Evolutionary conservation across 164 flowering plant genomes (phyloP).

Genomic region (Sedum album): DNA sequence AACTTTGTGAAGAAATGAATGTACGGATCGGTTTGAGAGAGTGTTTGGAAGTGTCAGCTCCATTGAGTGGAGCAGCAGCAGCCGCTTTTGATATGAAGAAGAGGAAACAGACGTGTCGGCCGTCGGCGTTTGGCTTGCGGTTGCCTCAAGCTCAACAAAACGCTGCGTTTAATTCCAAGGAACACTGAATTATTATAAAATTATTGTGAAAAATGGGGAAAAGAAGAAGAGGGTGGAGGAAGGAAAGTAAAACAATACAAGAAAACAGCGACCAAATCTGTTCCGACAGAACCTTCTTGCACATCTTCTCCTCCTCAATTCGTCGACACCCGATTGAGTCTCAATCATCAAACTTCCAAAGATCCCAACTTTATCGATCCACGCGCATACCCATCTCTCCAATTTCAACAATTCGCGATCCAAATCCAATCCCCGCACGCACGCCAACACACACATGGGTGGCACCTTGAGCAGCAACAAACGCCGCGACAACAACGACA

Average conservation of each 20-base stretch:
- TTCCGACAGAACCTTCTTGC: no score
- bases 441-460: background rate
- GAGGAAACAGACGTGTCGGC: constrained; percentile 10
- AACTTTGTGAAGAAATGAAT: constrained; percentile 43
- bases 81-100: constrained; percentile 35
- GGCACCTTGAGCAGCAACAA: constrained; percentile 6
- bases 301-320: no score
- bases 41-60: constrained; percentile 47
- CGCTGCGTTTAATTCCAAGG: background rate
- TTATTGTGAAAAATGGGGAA: no score
- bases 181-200: no score
- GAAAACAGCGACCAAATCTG: background rate
- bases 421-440: background rate
- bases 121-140: background rate
- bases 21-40: constrained; percentile 68
- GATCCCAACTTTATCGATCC: background rate
- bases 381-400: background rate
- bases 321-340: no score
- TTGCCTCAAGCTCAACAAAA: background rate
- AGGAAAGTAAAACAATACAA: background rate
- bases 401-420: background rate
- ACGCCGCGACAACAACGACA: background rate
- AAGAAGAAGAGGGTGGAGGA: no score
- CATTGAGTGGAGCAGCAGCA: constrained; percentile 23
- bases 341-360: background rate